A percentile compares a stretch with the other conserved stretches of the same genome.
phyloP scores from a whole-genome alignment of 1,284 basidiomycete species.

The Leccinum glutinopallens region DNA sequence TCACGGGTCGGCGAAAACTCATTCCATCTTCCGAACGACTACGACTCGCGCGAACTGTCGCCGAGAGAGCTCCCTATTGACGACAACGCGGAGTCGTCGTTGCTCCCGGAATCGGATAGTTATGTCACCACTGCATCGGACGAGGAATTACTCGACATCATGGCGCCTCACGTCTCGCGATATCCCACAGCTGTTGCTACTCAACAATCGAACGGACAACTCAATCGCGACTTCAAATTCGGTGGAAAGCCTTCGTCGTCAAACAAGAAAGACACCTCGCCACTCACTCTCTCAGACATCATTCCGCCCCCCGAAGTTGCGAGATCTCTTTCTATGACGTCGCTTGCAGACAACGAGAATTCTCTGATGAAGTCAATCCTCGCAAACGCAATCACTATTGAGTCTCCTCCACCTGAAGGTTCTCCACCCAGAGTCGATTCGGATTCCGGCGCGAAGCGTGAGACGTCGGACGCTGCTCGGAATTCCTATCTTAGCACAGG shows the following conservation, averaged over 20 bases:
- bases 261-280: conserved; percentile 19
- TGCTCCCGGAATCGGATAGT: conserved; percentile 25
- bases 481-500: conserved; percentile 13
- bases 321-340: conserved; percentile 49
- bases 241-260: conserved; percentile 52
- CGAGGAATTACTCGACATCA: conserved; percentile 29
- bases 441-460: conserved; percentile 43
- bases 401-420: conserved; percentile 38
- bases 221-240: conserved; percentile 73
- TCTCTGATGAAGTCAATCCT: conserved; percentile 62
- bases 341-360: conserved; percentile 51
- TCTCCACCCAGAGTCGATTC: conserved; percentile 46
- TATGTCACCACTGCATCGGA: conserved; percentile 18
- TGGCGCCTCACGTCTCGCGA: conserved; percentile 30
- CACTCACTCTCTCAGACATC: conserved; percentile 68
- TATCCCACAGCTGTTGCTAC: conserved; percentile 43
- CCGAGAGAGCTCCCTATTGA: conserved; percentile 25
- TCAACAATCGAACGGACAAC: conserved; percentile 58
- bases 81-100: conserved; percentile 27
- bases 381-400: conserved; percentile 45
- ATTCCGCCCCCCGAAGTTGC: conserved; percentile 62
- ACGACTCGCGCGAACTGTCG: conserved; percentile 23
- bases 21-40: conserved; percentile 23
- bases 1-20: conserved; percentile 26
- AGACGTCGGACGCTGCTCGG: conserved; percentile 28